Evolutionary conservation across 2,329 filamentous ascomycete genomes (phyloP), one percentile per base, ranked within the genome.

Genomic region (Nannizziopsis barbatae): DNA sequence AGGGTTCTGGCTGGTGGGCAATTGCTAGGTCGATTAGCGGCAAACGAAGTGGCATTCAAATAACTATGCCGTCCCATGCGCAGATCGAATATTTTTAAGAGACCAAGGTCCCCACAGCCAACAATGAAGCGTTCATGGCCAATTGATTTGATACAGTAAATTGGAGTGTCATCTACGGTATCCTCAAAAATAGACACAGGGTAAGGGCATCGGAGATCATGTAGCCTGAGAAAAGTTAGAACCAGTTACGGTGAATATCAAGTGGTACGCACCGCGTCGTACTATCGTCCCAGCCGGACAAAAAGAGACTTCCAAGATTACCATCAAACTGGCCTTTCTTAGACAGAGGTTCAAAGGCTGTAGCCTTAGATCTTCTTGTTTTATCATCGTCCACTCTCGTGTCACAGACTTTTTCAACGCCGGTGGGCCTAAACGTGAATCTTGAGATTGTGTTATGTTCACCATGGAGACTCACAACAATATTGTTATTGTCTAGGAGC

Each of bases 41-140:
- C 14, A 12, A 37, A 49, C 11, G 46, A 33, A 31, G 40, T 17
- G 10, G 27, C 47, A 39, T 45, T 40, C 14, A 11, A 30, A 30
- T 40, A 47, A 20, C n/a, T 36, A 55, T 66, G 67, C 11, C 53
- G 56, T 17, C 58, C 63, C 50, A 55, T 50, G 18, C 79, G 75
- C 38, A 83, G 58, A 55, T 83, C 79, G 54, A 80, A 83, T 3
- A 81, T 65, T 55, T 81, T 81, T 39, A 83, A 62, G 44, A 80
- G 67, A 39, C 71, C 74, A 59, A 81, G 75, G 42, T 73, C 69
- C 2, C 73, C 72, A 1, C 73, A 71, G 18, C 79, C 79, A 9
- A 73, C 75, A 7, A 81, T 58, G 47, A 83, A 72, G 2, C 71
- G 68, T 54, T 81, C 74, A 15, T 71, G 70, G 1, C 76, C 76